Base-by-base conservation (phyloP, 1,139 yeast species). In the Suhomyces chickasaworum region DNA sequence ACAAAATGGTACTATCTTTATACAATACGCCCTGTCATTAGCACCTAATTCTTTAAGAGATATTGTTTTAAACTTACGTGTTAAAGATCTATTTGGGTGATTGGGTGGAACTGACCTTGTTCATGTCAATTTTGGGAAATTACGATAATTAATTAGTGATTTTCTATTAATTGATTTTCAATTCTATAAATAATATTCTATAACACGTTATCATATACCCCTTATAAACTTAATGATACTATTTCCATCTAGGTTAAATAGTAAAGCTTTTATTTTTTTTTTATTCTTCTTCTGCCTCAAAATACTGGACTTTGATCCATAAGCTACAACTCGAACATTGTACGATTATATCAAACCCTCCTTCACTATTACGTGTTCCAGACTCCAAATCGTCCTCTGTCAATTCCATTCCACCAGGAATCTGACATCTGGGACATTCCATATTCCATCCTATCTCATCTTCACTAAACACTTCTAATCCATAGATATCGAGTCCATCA, bases 281-380 rank as follows among this genome's bases (percentile, higher is more conserved):
- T 35, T n/a, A 21, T 5, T 38, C 41, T n/a, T 38, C 41, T 7
- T 38, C 47, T 9, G 47, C 61, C 39, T 60, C 65, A 50, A 76
- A 80, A 59, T 85, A 87, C 51, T 75, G 77, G 1, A 90, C 90
- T 44, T 82, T 81, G 13, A 90, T 67, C 96, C 97, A 90, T 22
- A 89, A 64, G 61, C 95, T 86, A 60, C 97, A 90, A 32, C 88
- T 83, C 10, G 69, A 64, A 60, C 97, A 90, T 57, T 90, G 96
- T 0, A 88, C 81, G 7, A 86, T 73, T 2, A 90, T 76, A 52
- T 85, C 87, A 50, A 70, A 83, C 7, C 85, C 85, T 13, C 84
- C 86, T 12, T 66, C 65, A 2, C 79, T 80, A 47, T 76, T 81
- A 1, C 58, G 56, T 0, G 78, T 72, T 2, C 84, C 84, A 47